Conservation (phyloP, 805 yeast genomes). For the Candida railenensis region DNA sequence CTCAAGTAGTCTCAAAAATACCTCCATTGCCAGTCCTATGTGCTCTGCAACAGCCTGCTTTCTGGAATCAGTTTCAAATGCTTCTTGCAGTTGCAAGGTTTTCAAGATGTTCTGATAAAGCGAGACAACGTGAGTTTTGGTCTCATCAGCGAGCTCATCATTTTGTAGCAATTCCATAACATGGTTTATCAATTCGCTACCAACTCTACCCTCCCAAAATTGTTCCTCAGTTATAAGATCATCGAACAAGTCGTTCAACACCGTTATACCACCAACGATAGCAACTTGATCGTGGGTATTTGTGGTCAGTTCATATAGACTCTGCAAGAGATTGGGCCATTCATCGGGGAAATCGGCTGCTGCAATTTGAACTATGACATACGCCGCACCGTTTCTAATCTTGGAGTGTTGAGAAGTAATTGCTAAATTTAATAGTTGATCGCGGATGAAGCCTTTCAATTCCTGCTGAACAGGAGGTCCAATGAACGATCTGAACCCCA, state of each 20-base stretch:
- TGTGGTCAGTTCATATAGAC: conserved; percentile 43
- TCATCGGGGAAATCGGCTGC: conserved; percentile 93
- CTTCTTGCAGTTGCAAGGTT: conserved; percentile 53
- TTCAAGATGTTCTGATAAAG: conserved; percentile 53
- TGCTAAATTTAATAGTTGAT: conserved; percentile 48
- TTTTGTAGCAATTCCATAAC: conserved; percentile 42
- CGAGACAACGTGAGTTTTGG: conserved; percentile 48
- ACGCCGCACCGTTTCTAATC: conserved; percentile 64
- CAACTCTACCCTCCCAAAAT: conserved; percentile 76
- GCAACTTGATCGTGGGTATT: conserved; percentile 26
- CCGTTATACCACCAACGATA: conserved; percentile 54
- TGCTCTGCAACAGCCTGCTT: conserved; percentile 31
- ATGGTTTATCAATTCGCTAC: conserved; percentile 50
- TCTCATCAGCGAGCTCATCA: conserved; percentile 26
- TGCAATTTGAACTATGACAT: conserved; percentile 80
- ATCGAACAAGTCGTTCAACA: conserved; percentile 75
- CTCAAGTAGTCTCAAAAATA: conserved; percentile 18
- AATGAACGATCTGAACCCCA: conserved; percentile 71
- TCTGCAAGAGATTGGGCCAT: conserved; percentile 73
- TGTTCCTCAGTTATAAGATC: conserved; percentile 85
- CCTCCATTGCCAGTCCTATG: conserved; percentile 14
- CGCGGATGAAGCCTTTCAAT: conserved; percentile 51
- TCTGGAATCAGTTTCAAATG: conserved; percentile 37
- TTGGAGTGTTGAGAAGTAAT: conserved; percentile 48
- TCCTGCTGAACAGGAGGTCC: conserved; percentile 63